Evolutionary conservation across 2,329 filamentous ascomycete genomes (phyloP).

Genomic region (Mycosphaerella sp.): DNA sequence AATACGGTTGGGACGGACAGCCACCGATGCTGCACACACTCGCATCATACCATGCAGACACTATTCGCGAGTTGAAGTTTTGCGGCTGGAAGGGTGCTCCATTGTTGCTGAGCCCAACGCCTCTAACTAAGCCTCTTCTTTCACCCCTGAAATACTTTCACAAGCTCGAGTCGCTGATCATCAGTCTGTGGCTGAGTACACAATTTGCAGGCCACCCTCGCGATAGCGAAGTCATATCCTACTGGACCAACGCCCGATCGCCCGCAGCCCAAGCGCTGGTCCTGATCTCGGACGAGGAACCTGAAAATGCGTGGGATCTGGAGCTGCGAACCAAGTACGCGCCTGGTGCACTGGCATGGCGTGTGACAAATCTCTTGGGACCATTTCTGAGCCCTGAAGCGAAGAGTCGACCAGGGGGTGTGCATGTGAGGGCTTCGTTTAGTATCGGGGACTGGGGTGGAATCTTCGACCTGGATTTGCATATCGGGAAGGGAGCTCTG

Average conservation of each 20-base stretch:
- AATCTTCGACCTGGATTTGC: slow-evolving; percentile 43
- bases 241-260: slow-evolving; percentile 39
- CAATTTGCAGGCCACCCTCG: slow-evolving; percentile 34
- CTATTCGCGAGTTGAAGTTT: slow-evolving; percentile 42
- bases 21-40: slow-evolving; percentile 40
- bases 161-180: slow-evolving; percentile 37
- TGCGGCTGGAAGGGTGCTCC: slow-evolving; percentile 44
- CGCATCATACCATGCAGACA: slow-evolving; percentile 37
- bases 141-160: slow-evolving; percentile 38
- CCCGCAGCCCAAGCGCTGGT: slow-evolving; percentile 37
- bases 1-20: slow-evolving; percentile 38
- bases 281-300: slow-evolving; percentile 26
- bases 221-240: slow-evolving; percentile 41
- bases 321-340: slow-evolving; percentile 37
- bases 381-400: slow-evolving; percentile 38
- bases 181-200: slow-evolving; percentile 41
- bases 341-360: slow-evolving; percentile 37
- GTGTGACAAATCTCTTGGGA: slow-evolving; percentile 37
- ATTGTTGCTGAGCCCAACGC: slow-evolving; percentile 35
- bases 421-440: slow-evolving; percentile 42
- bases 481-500: slow-evolving; percentile 33
- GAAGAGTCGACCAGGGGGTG: slow-evolving; percentile 37
- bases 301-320: slow-evolving; percentile 37
- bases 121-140: slow-evolving; percentile 37
- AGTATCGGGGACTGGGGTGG: slow-evolving; percentile 38